Evolutionary conservation across 1,139 yeast species (phyloP), one percentile per base, ranked within the genome.

Genomic region (Saccharomyces uvarum): DNA sequence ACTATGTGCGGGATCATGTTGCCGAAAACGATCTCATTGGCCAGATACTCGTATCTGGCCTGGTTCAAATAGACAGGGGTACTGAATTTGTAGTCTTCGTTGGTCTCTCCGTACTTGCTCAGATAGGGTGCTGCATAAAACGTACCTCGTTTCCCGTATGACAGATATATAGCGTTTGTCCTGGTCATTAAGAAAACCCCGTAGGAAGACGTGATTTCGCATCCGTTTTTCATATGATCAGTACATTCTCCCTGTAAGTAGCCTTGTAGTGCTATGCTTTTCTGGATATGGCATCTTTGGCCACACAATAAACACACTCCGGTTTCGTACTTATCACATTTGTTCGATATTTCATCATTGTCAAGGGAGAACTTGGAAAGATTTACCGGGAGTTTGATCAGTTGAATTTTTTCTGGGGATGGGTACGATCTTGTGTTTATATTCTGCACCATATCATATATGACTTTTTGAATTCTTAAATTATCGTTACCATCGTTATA

Each of bases 301-400:
- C 91, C 95, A 71, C 99, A 93, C 60, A 86, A 85, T 54, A 93
- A 72, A 65, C 99, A 93, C 11, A 93, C 75, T 0, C 96, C 97
- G 0, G 96, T 95, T 60, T 90, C 96, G 32, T 79, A 33, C 78
- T 54, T 57, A 14, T 26, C 49, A 24, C 42, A 19, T 24, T 24
- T 41, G 11, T 49, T 28, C 29, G 31, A 16, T 24, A 16, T 41
- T 32, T 21, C 57, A 28, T 59, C 59, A 28, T 56, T 59, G 48
- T 55, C 54, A 1, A 52, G 78, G 72, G 85, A 88, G 63, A 91
- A 84, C 49, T 76, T 77, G 61, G 89, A 95, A 52, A 88, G 69
- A 51, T 88, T 75, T n/a, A 75, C 71, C 0, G 96, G 96, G 29
- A 88, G 72, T 49, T 78, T 77, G 27, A 83, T 73, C 51, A 87